These are phyloP conservation scores for Hamigera avellanea DNA, from an alignment of 495 filamentous ascomycete species.

Conservation along the genomic window DNA sequence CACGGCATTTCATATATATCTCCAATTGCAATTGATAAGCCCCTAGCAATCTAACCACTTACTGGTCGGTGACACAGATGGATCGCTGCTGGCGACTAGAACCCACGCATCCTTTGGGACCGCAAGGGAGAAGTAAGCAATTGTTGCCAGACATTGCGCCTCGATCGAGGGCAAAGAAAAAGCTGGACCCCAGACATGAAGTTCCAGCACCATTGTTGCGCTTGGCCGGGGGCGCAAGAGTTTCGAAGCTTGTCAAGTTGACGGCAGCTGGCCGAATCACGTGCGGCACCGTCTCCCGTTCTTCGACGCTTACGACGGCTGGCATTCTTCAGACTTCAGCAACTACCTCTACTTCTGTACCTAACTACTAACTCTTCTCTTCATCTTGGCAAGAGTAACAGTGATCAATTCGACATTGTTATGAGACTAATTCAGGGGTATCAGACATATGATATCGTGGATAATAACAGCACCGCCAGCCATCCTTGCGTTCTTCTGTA, in stretches of 20 bases:
- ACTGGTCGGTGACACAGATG: conserved; percentile 66
- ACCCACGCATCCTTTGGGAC: conserved; percentile 54
- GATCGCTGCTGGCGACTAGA: conserved; percentile 64
- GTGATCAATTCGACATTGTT: too few relatives aligned
- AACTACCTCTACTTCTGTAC: too few relatives aligned
- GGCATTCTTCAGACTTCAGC: too few relatives aligned
- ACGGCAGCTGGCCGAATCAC: too few relatives aligned
- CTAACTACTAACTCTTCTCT: too few relatives aligned
- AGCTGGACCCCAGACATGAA: conserved; percentile 87
- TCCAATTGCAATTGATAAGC: conserved; percentile 3
- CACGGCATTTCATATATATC: conserved; percentile 1
- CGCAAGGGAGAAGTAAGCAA: conserved; percentile 54
- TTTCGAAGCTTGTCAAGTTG: too few relatives aligned
- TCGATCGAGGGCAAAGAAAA: conserved; percentile 84
- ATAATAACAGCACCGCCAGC: too few relatives aligned
- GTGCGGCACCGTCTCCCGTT: neutral
- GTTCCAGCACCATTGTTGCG: conserved; percentile 50
- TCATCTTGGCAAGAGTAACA: too few relatives aligned
- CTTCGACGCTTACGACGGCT: too few relatives aligned
- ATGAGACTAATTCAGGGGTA: too few relatives aligned
- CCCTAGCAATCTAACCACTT: conserved; percentile 25
- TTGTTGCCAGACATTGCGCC: conserved; percentile 69
- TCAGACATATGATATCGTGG: too few relatives aligned
- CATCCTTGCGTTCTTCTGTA: too few relatives aligned
- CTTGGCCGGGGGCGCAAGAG: neutral